Base-by-base conservation (phyloP, 2,329 filamentous ascomycete genomes). In the Aureobasidium lini region DNA sequence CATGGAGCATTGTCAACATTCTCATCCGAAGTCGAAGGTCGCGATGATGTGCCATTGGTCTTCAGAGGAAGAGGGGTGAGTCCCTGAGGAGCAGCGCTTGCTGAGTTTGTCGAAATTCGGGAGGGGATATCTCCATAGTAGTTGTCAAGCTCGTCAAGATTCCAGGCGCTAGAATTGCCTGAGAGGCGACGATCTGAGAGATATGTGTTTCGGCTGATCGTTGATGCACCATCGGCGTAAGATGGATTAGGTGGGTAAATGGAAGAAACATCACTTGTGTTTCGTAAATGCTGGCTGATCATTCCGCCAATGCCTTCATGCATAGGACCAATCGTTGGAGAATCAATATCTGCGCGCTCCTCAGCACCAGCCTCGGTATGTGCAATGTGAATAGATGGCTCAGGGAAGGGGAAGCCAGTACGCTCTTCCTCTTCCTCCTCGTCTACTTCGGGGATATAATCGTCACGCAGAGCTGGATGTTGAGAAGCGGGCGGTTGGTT, bases 261-360 rank as follows among this genome's bases (percentile, higher is more conserved):
- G 0, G 90, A 95, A 0, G 93, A 97, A 13, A 84, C 81, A 61
- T 86, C 87, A 73, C 93, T 97, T 63, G 87, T 84, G 36, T 84
- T 84, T 53, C 94, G 85, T 42, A 97, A 76, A 76, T 97, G 94
- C 36, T 57, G 58, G 16, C 49, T 69, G 52, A 72, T 66, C 66
- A 72, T 67, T 48, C 67, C 67, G 53, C 87, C 93, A 15, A 96
- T 78, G 1, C 89, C 90, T 16, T 71, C 60, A 39, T 76, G 77
- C 0, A 88, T 86, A 23, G 23, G 23, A 1, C 88, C 88, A 6
- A 96, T 75, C 0, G 90, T 95, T 0, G 92, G 91, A 0, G 91
- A 95, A 67, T 95, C 90, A 18, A 75, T 57, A n/a, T 71, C 72
- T 6, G 61, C 59, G 2, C 36, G 16, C 36, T 66, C 67, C 23